A percentile compares a stretch with the other conserved stretches of the same genome.
Evolutionary conservation across 2,329 filamentous ascomycete genomes (phyloP).

Genomic region (Aspergillus sp.): DNA sequence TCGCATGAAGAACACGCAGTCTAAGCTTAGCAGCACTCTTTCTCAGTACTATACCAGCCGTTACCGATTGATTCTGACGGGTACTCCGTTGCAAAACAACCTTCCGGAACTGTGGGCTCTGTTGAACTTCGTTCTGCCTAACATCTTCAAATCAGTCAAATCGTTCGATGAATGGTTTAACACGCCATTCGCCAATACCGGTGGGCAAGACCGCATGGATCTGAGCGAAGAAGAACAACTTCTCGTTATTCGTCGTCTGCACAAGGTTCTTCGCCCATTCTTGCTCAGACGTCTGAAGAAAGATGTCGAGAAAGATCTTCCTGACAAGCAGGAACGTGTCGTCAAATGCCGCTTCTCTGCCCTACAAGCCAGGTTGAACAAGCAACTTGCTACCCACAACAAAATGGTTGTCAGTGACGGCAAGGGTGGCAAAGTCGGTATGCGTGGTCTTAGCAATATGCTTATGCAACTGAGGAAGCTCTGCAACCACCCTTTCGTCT

Average conservation of each 20-base stretch:
- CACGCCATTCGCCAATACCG: constrained; percentile 97
- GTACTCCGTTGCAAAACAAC: constrained; percentile 97
- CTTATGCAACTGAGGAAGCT: constrained; percentile 99
- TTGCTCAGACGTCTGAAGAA: constrained; percentile 97
- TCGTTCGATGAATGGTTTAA: constrained; percentile 99
- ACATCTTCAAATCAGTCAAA: constrained; percentile 98
- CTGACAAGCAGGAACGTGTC: constrained; percentile 98
- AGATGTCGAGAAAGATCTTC: constrained; percentile 97
- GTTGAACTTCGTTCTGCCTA: constrained; percentile 96
- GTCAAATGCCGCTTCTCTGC: constrained; percentile 99
- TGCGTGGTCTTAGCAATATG: constrained; percentile 98
- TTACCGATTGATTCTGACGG: constrained; percentile 94
- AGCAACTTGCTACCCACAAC: constrained; percentile 96
- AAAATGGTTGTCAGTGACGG: constrained; percentile 92
- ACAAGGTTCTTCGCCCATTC: constrained; percentile 97
- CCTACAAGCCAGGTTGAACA: constrained; percentile 90
- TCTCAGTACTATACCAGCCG: constrained; percentile 93
- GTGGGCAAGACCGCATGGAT: constrained; percentile 98
- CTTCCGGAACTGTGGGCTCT: constrained; percentile 94
- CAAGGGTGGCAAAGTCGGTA: constrained; percentile 91
- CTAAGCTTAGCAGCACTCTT: constrained; percentile 93
- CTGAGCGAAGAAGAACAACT: constrained; percentile 99
- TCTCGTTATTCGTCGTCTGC: constrained; percentile 94
- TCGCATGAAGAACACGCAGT: constrained; percentile 98
- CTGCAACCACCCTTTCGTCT: constrained; percentile 98